Conservation (phyloP, 2,329 filamentous ascomycete species). For the Phialemoniopsis sp. region DNA sequence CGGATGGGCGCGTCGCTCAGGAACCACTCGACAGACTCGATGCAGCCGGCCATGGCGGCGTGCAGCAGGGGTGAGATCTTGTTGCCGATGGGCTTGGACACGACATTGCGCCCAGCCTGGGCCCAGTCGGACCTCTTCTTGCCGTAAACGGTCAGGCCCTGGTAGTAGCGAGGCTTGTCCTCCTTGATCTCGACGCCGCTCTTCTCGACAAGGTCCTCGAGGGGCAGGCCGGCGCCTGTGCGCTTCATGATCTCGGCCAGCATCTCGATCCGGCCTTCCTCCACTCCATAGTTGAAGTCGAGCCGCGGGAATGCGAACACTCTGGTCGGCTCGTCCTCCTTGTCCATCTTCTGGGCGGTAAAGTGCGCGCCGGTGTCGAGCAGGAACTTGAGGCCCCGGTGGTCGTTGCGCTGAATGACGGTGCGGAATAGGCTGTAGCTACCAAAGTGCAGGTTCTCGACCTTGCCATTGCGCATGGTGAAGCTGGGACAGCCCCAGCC, state of each 20-base stretch:
- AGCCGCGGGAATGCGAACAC: slow-evolving; percentile 32
- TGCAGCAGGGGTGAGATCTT: slow-evolving; percentile 55
- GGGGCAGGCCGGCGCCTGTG: slow-evolving; percentile 64
- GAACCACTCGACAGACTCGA: slow-evolving; percentile 76
- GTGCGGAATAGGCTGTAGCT: slow-evolving; percentile 31
- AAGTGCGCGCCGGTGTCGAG: slow-evolving; percentile 49
- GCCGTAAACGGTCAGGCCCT: slow-evolving; percentile 72
- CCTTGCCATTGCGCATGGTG: slow-evolving; percentile 20
- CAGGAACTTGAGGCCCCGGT: slow-evolving; percentile 48
- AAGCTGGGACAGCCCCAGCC: slow-evolving; percentile 29
- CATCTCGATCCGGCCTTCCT: slow-evolving; percentile 47
- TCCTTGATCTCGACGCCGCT: slow-evolving; percentile 59
- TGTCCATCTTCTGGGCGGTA: slow-evolving; percentile 28
- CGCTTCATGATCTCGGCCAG: slow-evolving; percentile 61
- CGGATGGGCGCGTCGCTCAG: slow-evolving; percentile 65
- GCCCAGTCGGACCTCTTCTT: slow-evolving; percentile 76
- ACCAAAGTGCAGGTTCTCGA: slow-evolving; percentile 13
- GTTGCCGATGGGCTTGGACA: slow-evolving; percentile 30
- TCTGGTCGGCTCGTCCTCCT: slow-evolving; percentile 21
- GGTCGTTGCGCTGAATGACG: slow-evolving; percentile 49
- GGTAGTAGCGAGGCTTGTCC: slow-evolving; percentile 65
- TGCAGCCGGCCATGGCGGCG: slow-evolving; percentile 50
- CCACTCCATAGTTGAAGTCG: slow-evolving; percentile 39
- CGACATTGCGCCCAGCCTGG: slow-evolving; percentile 48
- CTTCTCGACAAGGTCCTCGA: slow-evolving; percentile 62